Evolutionary conservation across 495 filamentous ascomycete species (phyloP).

Genomic region (Glutinoglossum americanum): DNA sequence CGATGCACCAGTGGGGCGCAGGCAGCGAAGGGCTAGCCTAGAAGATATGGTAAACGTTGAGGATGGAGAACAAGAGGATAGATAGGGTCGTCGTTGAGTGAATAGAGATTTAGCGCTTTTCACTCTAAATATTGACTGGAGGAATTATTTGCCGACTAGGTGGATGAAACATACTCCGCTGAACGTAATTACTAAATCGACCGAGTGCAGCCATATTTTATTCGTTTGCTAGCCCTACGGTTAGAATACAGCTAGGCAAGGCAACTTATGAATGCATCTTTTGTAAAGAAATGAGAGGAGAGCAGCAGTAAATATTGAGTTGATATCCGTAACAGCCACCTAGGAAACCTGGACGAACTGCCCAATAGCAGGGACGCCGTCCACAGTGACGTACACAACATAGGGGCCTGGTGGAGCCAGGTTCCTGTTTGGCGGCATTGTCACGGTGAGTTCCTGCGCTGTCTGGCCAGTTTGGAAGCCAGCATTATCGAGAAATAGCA

Average conservation of each 20-base stretch:
- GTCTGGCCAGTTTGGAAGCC: conserved; percentile 23
- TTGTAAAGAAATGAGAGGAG: not conserved
- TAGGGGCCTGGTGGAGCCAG: conserved; percentile 37
- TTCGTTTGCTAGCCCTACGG: not conserved
- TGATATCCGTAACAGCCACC: not conserved
- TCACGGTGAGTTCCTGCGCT: conserved; percentile 26
- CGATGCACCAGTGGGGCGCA: not conserved
- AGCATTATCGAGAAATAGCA: conserved; percentile 30
- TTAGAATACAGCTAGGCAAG: not conserved
- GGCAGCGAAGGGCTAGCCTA: not conserved
- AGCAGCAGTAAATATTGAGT: not conserved
- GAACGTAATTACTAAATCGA: not conserved
- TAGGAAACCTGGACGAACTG: conserved; percentile 27
- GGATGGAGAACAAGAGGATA: not conserved
- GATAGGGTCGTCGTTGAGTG: not conserved
- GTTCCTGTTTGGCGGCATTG: conserved; percentile 30
- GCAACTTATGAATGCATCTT: not conserved
- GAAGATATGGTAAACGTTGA: not conserved
- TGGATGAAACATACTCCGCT: not conserved
- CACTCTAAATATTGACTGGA: not conserved
- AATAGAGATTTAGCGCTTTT: not conserved
- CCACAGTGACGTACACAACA: conserved; percentile 35
- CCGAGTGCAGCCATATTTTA: not conserved
- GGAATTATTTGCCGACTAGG: not conserved
- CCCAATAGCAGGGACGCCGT: conserved; percentile 36